These are phyloP conservation scores for Rhinocladiella similis DNA, from an alignment of 2,329 filamentous ascomycete genomes.

Conservation along the genomic window DNA sequence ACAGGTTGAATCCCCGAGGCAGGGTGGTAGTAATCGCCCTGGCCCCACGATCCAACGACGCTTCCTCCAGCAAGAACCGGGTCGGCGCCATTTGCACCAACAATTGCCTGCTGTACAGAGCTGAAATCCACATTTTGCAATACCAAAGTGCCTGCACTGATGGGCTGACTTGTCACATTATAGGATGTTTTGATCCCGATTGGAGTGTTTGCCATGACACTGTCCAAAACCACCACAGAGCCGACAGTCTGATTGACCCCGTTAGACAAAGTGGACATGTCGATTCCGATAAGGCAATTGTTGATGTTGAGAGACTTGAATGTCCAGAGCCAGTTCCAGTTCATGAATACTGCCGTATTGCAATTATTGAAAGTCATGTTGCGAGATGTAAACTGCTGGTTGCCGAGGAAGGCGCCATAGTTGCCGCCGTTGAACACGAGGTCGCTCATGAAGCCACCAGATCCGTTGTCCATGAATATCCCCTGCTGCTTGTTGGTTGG, in stretches of 20 bases:
- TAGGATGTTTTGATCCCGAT: constrained; percentile 78
- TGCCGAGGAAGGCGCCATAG: constrained; percentile 76
- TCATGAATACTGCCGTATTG: constrained; percentile 81
- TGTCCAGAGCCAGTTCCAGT: constrained; percentile 89
- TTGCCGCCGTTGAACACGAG: constrained; percentile 80
- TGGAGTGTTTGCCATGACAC: constrained; percentile 71
- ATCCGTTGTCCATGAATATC: constrained; percentile 80
- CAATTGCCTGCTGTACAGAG: constrained; percentile 67
- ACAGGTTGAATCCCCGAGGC: constrained; percentile 8
- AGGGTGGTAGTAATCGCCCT: constrained; percentile 69
- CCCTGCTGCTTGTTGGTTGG: constrained; percentile 70
- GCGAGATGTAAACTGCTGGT: constrained; percentile 83
- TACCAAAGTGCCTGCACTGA: constrained; percentile 77
- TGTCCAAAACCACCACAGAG: constrained; percentile 81
- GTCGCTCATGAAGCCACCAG: constrained; percentile 80
- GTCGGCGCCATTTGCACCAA: constrained; percentile 53
- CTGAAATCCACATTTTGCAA: constrained; percentile 88
- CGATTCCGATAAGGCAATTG: constrained; percentile 72
- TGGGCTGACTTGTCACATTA: constrained; percentile 58
- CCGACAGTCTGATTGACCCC: constrained; percentile 72
- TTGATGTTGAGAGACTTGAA: constrained; percentile 76
- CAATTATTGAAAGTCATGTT: constrained; percentile 81
- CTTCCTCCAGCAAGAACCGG: constrained; percentile 67
- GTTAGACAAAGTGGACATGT: constrained; percentile 65
- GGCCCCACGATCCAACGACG: constrained; percentile 70